Evolutionary conservation across 1,139 yeast species (phyloP).

Genomic region (Yarrowia galli): DNA sequence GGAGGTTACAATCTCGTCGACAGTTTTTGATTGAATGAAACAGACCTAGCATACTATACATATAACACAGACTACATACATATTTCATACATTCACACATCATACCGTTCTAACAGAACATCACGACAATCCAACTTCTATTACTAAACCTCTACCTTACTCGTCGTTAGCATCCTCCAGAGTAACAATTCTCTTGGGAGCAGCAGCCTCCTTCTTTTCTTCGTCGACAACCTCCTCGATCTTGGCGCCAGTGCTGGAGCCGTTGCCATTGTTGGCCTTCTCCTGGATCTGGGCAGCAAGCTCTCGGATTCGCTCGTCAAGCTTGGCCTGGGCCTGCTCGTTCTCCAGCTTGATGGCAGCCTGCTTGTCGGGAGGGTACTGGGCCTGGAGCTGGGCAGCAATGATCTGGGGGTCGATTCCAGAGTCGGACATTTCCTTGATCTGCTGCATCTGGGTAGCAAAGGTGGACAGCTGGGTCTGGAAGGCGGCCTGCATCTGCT

Average conservation of each 20-base stretch:
- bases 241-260: not conserved
- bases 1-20: conserved; percentile 4
- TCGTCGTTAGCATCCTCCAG: conserved; percentile 37
- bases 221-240: conserved; percentile 22
- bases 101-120: no score
- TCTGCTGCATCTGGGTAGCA: conserved; percentile 19
- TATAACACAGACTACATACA: no score
- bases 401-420: conserved; percentile 30
- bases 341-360: conserved; percentile 35
- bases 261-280: not conserved
- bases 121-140: conserved; percentile 22
- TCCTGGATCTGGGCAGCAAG: conserved; percentile 14
- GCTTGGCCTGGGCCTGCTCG: conserved; percentile 36
- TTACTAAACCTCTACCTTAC: conserved; percentile 14
- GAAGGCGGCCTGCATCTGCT: conserved; percentile 36
- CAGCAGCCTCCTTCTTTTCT: conserved; percentile 27
- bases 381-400: conserved; percentile 31
- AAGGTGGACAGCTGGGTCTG: conserved; percentile 17
- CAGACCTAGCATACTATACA: no score
- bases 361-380: conserved; percentile 36
- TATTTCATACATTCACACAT: not conserved
- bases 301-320: conserved; percentile 11
- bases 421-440: conserved; percentile 34
- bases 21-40: not conserved
- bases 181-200: conserved; percentile 34